phyloP scores from a whole-genome alignment of 352 stramenopile species.

The Pythium coloratum region DNA sequence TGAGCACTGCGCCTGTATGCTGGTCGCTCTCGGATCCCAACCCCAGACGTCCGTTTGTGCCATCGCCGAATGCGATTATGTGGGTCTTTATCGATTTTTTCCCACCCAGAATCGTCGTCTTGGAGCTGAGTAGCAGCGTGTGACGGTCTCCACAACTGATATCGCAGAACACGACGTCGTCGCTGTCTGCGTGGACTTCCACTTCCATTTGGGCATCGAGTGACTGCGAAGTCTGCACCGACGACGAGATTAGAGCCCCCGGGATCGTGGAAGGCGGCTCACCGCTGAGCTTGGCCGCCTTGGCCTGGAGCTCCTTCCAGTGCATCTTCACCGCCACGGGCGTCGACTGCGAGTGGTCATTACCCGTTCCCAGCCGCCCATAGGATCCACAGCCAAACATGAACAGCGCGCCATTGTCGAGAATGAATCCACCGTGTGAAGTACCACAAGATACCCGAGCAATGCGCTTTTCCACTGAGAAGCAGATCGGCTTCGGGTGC shows the following conservation, averaged over 20 bases:
- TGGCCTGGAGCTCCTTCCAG: conserved; percentile 37
- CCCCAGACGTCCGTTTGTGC: conserved; percentile 64
- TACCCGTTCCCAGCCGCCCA: conserved; percentile 50
- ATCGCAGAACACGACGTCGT: conserved; percentile 53
- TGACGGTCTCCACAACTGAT: conserved; percentile 73
- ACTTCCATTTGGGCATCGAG: conserved; percentile 2
- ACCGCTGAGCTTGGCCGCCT: conserved; percentile 1
- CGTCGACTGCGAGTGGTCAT: conserved; percentile 20
- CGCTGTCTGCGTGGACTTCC: conserved; percentile 4
- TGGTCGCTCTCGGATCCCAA: conserved; percentile 54
- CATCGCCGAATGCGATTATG: conserved; percentile 68
- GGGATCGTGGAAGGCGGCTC: conserved; percentile 17
- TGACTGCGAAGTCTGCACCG: neutral
- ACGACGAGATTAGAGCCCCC: neutral
- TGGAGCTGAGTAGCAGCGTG: conserved; percentile 44
- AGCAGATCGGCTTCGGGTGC: conserved; percentile 31
- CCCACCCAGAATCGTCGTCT: neutral
- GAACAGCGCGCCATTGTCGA: conserved; percentile 56
- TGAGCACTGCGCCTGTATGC: conserved; percentile 41
- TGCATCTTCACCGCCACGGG: conserved; percentile 40
- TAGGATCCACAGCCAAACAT: conserved; percentile 74
- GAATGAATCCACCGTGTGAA: conserved; percentile 56
- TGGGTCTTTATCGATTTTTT: conserved; percentile 30
- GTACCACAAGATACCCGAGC: conserved; percentile 51
- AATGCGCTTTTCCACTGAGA: conserved; percentile 37